Conservation (phyloP, 306 rosid species). For the Cyclanthera cordifolia region DNA sequence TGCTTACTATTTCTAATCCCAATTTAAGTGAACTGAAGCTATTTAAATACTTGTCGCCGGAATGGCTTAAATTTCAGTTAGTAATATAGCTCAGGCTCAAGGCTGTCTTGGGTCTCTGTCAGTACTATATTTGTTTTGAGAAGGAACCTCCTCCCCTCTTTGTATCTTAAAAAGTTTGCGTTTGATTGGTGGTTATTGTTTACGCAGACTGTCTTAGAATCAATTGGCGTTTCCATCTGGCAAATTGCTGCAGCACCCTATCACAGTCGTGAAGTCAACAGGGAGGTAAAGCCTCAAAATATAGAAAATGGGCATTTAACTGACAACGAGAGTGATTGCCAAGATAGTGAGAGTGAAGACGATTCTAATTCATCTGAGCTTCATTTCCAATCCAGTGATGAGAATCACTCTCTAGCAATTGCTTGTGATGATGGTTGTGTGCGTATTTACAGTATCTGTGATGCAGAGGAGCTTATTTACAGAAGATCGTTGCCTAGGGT, state of each 20-base stretch:
- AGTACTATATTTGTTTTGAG: background rate
- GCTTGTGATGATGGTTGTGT: slow-evolving; percentile 72
- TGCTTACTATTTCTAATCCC: background rate
- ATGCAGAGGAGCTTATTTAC: slow-evolving; percentile 47
- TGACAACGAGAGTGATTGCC: slow-evolving; percentile 15
- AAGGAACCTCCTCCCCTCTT: too few relatives aligned
- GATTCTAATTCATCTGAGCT: slow-evolving; percentile 32
- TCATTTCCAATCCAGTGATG: slow-evolving; percentile 19
- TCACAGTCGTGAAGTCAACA: background rate
- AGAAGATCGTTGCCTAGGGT: slow-evolving; percentile 65
- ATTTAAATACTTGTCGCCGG: background rate
- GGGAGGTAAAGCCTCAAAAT: slow-evolving; percentile 9
- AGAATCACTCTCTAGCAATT: slow-evolving; percentile 45
- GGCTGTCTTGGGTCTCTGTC: background rate
- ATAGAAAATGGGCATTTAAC: slow-evolving; percentile 37
- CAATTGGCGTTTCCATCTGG: slow-evolving; percentile 71
- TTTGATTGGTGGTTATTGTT: background rate
- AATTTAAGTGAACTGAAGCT: background rate
- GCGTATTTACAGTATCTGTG: slow-evolving; percentile 45
- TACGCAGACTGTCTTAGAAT: slow-evolving; percentile 48
- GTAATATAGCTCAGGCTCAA: too few relatives aligned
- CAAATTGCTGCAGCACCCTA: slow-evolving; percentile 69
- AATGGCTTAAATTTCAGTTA: slow-evolving; percentile 4
- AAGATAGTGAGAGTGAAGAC: slow-evolving; percentile 53
- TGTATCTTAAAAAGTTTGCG: background rate